phyloP scores from a whole-genome alignment of 352 stramenopile genomes.

The Halophytophthora polymorphica region DNA sequence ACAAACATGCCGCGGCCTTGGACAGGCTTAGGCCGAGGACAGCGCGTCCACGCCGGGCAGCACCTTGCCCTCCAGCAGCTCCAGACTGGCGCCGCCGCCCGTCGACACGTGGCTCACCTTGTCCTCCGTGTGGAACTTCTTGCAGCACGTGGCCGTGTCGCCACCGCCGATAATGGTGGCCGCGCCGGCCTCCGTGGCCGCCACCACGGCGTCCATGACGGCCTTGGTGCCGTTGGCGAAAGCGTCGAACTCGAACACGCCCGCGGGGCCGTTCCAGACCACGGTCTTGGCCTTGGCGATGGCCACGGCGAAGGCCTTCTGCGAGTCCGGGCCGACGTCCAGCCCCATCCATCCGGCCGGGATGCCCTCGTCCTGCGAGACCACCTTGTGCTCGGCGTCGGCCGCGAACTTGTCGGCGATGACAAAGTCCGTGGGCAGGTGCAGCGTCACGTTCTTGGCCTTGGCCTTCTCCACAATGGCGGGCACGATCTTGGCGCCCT shows the following conservation, averaged over 20 bases:
- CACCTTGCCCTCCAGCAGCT: constrained; percentile 98
- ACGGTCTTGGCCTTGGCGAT: constrained; percentile 92
- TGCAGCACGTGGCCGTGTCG: constrained; percentile 92
- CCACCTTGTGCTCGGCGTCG: constrained; percentile 91
- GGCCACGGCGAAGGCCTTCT: constrained; percentile 75
- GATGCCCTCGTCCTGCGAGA: constrained; percentile 92
- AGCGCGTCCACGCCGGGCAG: constrained; percentile 97
- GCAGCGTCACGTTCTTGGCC: constrained; percentile 96
- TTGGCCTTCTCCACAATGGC: constrained; percentile 97
- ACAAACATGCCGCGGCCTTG: constrained; percentile 26
- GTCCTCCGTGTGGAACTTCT: constrained; percentile 87
- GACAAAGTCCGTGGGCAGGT: constrained; percentile 98
- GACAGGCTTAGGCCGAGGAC: constrained; percentile 51
- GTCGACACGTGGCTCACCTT: constrained; percentile 91
- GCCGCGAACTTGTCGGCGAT: constrained; percentile 97
- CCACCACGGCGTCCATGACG: constrained; percentile 95
- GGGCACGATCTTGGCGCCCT: constrained; percentile 81
- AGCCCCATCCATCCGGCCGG: constrained; percentile 97
- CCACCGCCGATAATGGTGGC: constrained; percentile 99
- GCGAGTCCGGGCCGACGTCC: constrained; percentile 96
- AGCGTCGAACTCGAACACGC: constrained; percentile 99
- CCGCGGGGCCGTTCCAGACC: constrained; percentile 99
- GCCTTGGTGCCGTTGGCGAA: constrained; percentile 95
- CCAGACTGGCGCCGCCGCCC: constrained; percentile 94
- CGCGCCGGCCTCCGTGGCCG: constrained; percentile 91